A percentile compares a stretch with the other conserved stretches of the same genome.
Conservation (phyloP, 495 filamentous ascomycete species). For the Tuber calosporum region DNA sequence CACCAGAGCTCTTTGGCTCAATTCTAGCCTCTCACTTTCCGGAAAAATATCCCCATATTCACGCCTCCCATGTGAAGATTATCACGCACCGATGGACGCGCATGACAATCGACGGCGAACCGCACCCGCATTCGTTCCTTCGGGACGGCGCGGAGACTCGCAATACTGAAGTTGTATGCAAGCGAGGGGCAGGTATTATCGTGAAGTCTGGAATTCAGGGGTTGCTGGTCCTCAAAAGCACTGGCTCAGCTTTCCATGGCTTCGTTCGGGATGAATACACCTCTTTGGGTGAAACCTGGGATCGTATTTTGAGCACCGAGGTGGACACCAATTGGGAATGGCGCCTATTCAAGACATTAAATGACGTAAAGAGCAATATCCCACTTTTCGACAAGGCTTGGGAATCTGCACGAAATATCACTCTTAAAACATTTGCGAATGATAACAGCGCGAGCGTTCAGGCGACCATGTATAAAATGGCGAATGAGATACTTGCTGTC, state of each 20-base stretch:
- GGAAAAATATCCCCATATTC: conserved; percentile 79
- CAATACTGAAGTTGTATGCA: conserved; percentile 55
- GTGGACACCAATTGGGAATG: conserved; percentile 81
- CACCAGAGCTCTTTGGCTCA: conserved; percentile 85
- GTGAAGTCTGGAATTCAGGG: conserved; percentile 64
- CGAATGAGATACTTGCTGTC: conserved; percentile 70
- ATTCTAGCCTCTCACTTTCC: conserved; percentile 82
- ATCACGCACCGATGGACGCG: conserved; percentile 86
- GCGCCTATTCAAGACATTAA: conserved; percentile 60
- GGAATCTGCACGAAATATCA: conserved; percentile 67
- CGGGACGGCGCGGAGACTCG: conserved; percentile 84
- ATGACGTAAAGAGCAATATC: conserved; percentile 58
- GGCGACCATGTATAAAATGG: conserved; percentile 98
- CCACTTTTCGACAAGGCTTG: conserved; percentile 71
- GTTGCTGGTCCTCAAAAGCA: conserved; percentile 88
- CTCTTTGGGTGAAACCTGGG: conserved; percentile 79
- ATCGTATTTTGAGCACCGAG: conserved; percentile 89
- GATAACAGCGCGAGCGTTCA: conserved; percentile 90
- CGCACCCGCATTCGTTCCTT: conserved; percentile 94
- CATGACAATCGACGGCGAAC: conserved; percentile 75
- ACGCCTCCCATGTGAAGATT: conserved; percentile 69
- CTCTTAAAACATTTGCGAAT: conserved; percentile 83
- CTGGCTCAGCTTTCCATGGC: conserved; percentile 91
- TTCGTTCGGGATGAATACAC: conserved; percentile 92
- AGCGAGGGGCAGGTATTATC: conserved; percentile 54